Evolutionary conservation across 805 yeast genomes (phyloP).

Genomic region (Brettanomyces custersianus): DNA sequence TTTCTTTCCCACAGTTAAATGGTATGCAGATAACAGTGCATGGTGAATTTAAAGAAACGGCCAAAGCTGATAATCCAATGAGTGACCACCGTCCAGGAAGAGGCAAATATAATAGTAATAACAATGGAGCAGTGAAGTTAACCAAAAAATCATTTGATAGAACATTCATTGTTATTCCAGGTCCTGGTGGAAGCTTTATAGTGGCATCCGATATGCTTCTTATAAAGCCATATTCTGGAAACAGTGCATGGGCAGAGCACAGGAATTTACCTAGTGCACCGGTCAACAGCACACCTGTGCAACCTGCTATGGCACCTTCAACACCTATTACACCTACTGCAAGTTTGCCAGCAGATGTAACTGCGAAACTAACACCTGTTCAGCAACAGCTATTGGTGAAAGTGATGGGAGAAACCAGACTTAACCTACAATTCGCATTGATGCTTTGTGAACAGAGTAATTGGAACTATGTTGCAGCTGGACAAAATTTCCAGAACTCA

Average conservation of each 20-base stretch:
- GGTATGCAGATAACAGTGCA: constrained; percentile 77
- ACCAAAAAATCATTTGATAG: constrained; percentile 79
- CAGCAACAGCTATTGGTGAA: constrained; percentile 61
- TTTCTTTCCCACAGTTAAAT: constrained; percentile 59
- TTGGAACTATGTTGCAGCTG: constrained; percentile 70
- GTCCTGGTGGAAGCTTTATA: constrained; percentile 59
- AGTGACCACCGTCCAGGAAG: constrained; percentile 8
- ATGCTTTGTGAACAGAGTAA: constrained; percentile 83
- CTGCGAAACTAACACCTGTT: constrained; percentile 36
- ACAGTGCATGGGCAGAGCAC: constrained; percentile 42
- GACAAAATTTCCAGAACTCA: constrained; percentile 61
- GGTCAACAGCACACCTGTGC: neutral
- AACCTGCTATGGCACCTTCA: constrained; percentile 4
- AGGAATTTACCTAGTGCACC: constrained; percentile 7
- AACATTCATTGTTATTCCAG: constrained; percentile 64
- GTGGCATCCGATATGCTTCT: constrained; percentile 80
- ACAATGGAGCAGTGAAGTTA: constrained; percentile 24
- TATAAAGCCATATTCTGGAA: constrained; percentile 50
- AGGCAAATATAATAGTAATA: constrained; percentile 13
- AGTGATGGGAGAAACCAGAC: constrained; percentile 61
- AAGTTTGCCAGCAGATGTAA: constrained; percentile 40
- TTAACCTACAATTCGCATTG: constrained; percentile 70
- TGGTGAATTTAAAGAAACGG: constrained; percentile 73
- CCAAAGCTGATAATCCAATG: constrained; percentile 18
- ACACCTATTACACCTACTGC: constrained; percentile 10